These are phyloP conservation scores for Hortiboletus flavorubellus DNA, from an alignment of 768 basidiomycete genomes.

Conservation along the genomic window DNA sequence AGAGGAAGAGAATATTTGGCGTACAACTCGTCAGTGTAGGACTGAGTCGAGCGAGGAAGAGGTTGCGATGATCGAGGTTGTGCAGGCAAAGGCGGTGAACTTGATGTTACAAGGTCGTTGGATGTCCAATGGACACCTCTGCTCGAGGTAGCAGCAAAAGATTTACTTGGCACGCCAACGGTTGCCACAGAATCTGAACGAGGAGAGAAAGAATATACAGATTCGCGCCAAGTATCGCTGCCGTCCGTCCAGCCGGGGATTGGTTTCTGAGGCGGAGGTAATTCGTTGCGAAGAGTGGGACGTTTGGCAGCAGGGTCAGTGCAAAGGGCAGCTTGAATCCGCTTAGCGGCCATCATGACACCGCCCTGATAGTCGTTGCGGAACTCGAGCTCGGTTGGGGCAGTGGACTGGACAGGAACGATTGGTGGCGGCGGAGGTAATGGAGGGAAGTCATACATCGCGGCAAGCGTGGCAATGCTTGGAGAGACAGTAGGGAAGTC, in stretches of 20 bases:
- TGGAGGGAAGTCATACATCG: conserved; percentile 46
- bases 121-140: conserved; percentile 49
- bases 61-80: conserved; percentile 25
- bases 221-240: conserved; percentile 62
- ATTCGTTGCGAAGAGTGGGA: conserved; percentile 27
- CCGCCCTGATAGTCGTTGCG: conserved; percentile 51
- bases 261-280: conserved; percentile 37
- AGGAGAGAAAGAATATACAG: conserved; percentile 52
- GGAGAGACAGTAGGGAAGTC: conserved; percentile 20
- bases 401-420: conserved; percentile 19
- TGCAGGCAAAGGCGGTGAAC: conserved; percentile 24
- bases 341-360: conserved; percentile 66
- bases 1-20: conserved; percentile 55
- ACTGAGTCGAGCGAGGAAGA: conserved; percentile 28
- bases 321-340: conserved; percentile 48
- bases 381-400: conserved; percentile 27
- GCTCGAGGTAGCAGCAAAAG: conserved; percentile 51
- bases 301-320: conserved; percentile 40
- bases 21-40: conserved; percentile 46
- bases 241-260: conserved; percentile 73
- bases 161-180: conserved; percentile 27
- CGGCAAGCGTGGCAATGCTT: conserved; percentile 38
- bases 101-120: conserved; percentile 24
- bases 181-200: conserved; percentile 36
- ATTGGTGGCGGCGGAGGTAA: conserved; percentile 52